Conservation (phyloP, 371 early-diverging fungal genomes). For the Cokeromyces recurvatus region DNA sequence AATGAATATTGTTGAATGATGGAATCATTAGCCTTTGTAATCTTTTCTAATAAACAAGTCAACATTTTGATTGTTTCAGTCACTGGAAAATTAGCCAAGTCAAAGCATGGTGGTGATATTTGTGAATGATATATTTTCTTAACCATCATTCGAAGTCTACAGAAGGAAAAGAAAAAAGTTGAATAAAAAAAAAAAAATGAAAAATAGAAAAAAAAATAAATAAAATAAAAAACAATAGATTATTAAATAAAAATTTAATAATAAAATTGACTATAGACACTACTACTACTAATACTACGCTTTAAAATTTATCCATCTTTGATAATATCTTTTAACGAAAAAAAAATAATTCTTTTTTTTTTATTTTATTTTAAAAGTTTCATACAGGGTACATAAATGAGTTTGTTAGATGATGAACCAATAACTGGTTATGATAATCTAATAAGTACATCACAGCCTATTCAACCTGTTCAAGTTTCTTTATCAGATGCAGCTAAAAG, state of each 20-base stretch:
- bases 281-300: too few species aligned
- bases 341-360: too few species aligned
- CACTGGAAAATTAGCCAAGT: conserved; percentile 24
- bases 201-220: not conserved
- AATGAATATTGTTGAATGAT: not conserved
- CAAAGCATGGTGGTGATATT: conserved; percentile 2
- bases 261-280: too few species aligned
- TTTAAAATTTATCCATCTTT: too few species aligned
- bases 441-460: not conserved
- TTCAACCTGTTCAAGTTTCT: not conserved
- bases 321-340: too few species aligned
- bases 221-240: too few species aligned
- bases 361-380: too few species aligned
- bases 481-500: not conserved
- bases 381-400: too few species aligned
- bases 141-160: conserved; percentile 1
- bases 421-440: too few species aligned
- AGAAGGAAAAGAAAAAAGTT: not conserved
- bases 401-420: not conserved
- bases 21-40: conserved; percentile 23
- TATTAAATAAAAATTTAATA: too few species aligned
- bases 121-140: not conserved
- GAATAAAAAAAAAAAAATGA: not conserved
- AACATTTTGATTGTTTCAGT: conserved; percentile 32
- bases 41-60: conserved; percentile 25